Evolutionary conservation across 768 basidiomycete species (phyloP).

Genomic region (Boletus sp.): DNA sequence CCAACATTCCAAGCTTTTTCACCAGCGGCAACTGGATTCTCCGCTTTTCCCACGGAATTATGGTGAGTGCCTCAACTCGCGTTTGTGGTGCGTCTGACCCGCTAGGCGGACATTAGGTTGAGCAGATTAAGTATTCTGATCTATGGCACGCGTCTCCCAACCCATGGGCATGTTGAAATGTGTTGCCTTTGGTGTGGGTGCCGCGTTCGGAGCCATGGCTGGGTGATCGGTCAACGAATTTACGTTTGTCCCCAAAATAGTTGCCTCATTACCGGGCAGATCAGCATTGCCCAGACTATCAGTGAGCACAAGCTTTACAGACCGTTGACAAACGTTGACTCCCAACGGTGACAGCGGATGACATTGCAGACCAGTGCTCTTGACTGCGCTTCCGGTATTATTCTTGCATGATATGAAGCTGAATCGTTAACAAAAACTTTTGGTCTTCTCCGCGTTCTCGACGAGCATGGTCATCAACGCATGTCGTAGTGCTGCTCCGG

Average conservation of each 20-base stretch:
- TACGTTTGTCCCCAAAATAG: neutral
- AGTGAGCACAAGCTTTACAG: neutral
- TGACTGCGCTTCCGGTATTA: slow-evolving; percentile 1
- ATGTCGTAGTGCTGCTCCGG: neutral
- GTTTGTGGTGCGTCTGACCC: neutral
- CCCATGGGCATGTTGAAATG: neutral
- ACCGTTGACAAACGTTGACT: neutral
- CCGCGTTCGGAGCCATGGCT: neutral
- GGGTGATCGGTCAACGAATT: neutral
- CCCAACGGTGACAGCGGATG: neutral
- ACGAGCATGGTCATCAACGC: neutral
- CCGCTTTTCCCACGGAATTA: slow-evolving; percentile 1
- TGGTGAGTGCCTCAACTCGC: neutral
- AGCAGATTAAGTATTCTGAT: neutral
- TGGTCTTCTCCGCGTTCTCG: neutral
- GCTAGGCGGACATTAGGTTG: neutral
- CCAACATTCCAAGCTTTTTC: neutral
- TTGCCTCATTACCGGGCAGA: neutral
- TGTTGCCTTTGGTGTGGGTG: neutral
- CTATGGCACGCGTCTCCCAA: neutral
- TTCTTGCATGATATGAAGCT: slow-evolving; percentile 2
- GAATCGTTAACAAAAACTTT: neutral
- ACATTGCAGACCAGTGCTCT: neutral
- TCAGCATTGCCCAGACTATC: neutral
- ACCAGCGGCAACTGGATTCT: neutral